Percentiles rank a stretch among this genome's conserved stretches.
These are phyloP conservation scores for Vicia sativa DNA, from an alignment of 306 rosid species.

Conservation along the genomic window DNA sequence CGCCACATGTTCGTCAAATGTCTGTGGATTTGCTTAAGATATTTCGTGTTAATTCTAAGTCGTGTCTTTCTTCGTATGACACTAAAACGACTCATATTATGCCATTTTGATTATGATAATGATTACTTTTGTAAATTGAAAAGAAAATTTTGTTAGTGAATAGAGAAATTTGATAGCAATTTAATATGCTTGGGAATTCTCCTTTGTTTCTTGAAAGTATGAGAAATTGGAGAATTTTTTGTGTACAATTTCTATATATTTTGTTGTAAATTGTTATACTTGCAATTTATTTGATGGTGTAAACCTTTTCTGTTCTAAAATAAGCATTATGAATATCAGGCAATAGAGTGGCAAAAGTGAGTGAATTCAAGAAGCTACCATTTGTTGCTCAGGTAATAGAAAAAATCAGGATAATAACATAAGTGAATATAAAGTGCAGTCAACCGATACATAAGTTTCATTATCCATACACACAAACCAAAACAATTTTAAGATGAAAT, in stretches of 20 bases:
- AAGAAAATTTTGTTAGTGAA: slow-evolving; percentile 64
- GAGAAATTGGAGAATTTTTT: neutral
- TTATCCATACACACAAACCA: too few species aligned
- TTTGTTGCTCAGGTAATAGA: too few species aligned
- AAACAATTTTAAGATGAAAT: too few species aligned
- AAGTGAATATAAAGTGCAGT: too few species aligned
- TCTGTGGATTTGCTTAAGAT: slow-evolving; percentile 9
- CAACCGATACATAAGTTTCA: too few species aligned
- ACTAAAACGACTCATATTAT: slow-evolving; percentile 89
- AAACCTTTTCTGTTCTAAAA: slow-evolving; percentile 8
- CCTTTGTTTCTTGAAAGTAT: neutral
- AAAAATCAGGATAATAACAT: too few species aligned
- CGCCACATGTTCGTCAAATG: slow-evolving; percentile 15
- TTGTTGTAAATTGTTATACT: neutral
- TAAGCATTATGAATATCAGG: slow-evolving; percentile 16
- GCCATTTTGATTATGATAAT: slow-evolving; percentile 67
- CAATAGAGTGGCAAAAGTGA: slow-evolving; percentile 16
- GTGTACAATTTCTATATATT: neutral
- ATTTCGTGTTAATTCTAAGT: slow-evolving; percentile 55
- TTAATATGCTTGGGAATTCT: slow-evolving; percentile 21
- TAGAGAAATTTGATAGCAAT: slow-evolving; percentile 44
- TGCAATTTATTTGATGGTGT: neutral
- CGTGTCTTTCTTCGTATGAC: slow-evolving; percentile 69
- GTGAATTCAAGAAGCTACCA: too few species aligned
- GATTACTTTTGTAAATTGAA: slow-evolving; percentile 54